These are phyloP conservation scores for Phylloporus sp. DNA, from an alignment of 768 basidiomycete genomes.

Conservation along the genomic window DNA sequence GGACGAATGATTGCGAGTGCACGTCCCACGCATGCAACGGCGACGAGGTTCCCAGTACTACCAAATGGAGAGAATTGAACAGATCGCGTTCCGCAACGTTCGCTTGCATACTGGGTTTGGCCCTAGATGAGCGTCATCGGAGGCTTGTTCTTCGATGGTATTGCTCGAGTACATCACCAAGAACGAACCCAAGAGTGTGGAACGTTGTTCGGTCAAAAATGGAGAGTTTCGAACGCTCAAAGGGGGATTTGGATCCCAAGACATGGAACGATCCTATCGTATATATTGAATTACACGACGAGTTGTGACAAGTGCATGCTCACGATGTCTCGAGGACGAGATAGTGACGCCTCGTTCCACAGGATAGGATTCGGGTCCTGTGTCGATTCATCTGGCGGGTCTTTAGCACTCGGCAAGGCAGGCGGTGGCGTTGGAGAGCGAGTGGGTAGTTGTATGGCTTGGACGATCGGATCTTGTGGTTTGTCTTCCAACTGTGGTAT, in stretches of 20 bases:
- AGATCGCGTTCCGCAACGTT: constrained; percentile 44
- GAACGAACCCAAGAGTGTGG: constrained; percentile 45
- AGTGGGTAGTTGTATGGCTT: constrained; percentile 37
- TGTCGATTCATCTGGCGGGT: neutral
- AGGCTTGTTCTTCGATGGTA: neutral
- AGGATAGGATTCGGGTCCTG: constrained; percentile 3
- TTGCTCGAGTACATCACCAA: neutral
- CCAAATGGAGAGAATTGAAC: constrained; percentile 48
- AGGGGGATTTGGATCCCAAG: constrained; percentile 54
- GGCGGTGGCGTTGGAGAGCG: neutral
- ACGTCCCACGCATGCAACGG: constrained; percentile 60
- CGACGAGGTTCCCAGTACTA: constrained; percentile 65
- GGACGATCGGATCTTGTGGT: constrained; percentile 76
- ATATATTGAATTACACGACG: constrained; percentile 2
- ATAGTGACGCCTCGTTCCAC: constrained; percentile 18
- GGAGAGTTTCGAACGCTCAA: constrained; percentile 40
- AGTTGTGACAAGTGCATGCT: constrained; percentile 3
- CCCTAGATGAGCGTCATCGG: constrained; percentile 34
- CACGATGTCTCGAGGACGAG: constrained; percentile 10
- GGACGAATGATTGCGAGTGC: constrained; percentile 50
- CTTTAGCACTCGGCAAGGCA: neutral
- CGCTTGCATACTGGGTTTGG: constrained; percentile 43
- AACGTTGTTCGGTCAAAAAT: constrained; percentile 67
- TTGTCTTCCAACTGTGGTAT: constrained; percentile 63
- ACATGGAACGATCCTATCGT: constrained; percentile 44